Percentiles rank a stretch among this genome's conserved stretches.
Conservation (phyloP, 257 asterid species). For the Linaria vulgaris region DNA sequence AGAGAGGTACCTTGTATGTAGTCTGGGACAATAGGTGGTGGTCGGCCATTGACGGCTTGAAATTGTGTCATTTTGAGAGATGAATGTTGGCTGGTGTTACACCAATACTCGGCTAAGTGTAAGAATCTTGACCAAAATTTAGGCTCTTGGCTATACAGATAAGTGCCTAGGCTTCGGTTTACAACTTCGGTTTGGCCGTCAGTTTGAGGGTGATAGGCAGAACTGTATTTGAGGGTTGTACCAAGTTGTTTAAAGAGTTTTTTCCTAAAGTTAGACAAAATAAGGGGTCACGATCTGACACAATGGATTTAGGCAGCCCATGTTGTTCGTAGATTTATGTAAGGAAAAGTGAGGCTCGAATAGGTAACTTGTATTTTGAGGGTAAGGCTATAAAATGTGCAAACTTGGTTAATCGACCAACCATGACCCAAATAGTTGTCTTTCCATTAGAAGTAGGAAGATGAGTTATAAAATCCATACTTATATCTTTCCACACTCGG, state of each 20-base stretch:
- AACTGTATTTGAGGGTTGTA: neutral
- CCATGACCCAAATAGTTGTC: no score
- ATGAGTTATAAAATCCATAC: no score
- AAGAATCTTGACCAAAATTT: neutral
- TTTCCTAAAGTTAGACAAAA: neutral
- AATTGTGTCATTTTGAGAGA: neutral
- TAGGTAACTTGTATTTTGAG: no score
- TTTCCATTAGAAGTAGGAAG: no score
- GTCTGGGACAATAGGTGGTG: neutral
- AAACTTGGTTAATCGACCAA: no score
- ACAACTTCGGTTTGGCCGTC: slow-evolving; percentile 9
- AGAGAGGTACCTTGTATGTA: neutral
- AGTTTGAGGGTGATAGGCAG: neutral
- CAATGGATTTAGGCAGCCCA: neutral
- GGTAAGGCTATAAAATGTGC: no score
- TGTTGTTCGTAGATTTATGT: no score
- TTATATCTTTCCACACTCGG: no score
- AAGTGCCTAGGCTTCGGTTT: neutral
- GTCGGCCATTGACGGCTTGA: neutral
- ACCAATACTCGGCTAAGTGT: neutral
- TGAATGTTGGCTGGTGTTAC: neutral
- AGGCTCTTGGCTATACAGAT: no score
- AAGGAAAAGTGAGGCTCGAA: no score
- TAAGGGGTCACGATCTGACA: neutral
- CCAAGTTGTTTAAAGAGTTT: neutral